These are phyloP conservation scores for Aspergillus avenaceus DNA, from an alignment of 495 filamentous ascomycete genomes.

Conservation along the genomic window DNA sequence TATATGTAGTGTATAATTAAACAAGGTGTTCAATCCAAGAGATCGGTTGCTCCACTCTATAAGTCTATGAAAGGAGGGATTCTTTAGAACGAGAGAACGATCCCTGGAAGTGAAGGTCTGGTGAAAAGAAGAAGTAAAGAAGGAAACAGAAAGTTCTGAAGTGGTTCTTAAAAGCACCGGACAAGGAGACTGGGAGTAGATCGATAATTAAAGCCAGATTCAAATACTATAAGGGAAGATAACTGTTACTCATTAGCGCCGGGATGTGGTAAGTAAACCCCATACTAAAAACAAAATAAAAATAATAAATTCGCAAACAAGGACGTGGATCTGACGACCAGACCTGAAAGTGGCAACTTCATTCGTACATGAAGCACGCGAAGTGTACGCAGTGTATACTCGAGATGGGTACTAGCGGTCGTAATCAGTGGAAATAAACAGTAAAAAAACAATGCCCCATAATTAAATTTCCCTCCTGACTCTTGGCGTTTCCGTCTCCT, in stretches of 20 bases:
- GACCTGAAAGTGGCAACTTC: background rate
- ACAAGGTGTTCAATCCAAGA: conserved; percentile 1
- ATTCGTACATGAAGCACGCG: background rate
- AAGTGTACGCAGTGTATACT: background rate
- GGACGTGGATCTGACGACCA: background rate
- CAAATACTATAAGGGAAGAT: background rate
- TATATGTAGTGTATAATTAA: conserved; percentile 8
- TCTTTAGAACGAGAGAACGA: background rate
- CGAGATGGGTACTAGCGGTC: background rate
- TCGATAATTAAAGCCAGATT: conserved; percentile 1
- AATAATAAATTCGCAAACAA: background rate
- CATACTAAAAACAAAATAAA: background rate
- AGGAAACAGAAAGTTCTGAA: background rate
- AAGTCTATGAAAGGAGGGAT: too few species aligned
- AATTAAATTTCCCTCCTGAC: background rate
- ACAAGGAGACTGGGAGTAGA: background rate
- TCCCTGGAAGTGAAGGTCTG: background rate
- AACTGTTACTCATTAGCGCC: background rate
- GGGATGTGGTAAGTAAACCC: background rate
- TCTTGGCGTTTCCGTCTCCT: background rate
- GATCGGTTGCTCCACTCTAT: background rate
- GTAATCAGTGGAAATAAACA: too few species aligned
- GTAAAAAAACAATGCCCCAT: too few species aligned
- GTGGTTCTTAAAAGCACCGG: background rate
- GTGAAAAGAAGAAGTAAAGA: background rate